Percentiles rank a stretch among this genome's conserved stretches.
Conservation (phyloP, 192 early-diverging fungal species). For the Allomyces macrogynus region DNA sequence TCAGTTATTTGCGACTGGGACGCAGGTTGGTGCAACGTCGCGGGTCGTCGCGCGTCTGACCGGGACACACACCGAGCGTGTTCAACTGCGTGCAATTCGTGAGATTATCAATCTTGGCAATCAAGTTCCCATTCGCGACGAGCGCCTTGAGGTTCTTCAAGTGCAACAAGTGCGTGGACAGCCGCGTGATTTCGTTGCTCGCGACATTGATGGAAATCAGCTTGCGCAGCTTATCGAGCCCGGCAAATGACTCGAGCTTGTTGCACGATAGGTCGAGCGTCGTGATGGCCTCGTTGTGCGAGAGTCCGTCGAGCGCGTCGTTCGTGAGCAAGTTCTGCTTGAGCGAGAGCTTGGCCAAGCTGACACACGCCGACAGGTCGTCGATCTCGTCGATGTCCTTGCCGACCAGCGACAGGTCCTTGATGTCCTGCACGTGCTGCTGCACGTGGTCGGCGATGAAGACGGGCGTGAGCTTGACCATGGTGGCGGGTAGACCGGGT, state of each 20-base stretch:
- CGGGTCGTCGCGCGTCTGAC: too few relatives aligned
- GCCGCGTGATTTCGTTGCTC: constrained; percentile 23
- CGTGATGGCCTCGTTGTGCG: constrained; percentile 30
- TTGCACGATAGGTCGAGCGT: constrained; percentile 46
- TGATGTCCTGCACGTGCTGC: constrained; percentile 23
- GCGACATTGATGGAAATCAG: constrained; percentile 28
- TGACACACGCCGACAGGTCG: constrained; percentile 40
- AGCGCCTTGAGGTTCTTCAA: constrained; percentile 50
- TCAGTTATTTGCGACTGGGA: too few relatives aligned
- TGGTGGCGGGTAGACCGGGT: not conserved
- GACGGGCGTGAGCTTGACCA: constrained; percentile 20
- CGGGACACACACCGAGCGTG: constrained; percentile 31
- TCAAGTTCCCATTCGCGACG: constrained; percentile 56
- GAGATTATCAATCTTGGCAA: constrained; percentile 42
- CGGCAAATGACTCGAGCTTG: constrained; percentile 29
- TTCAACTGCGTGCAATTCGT: constrained; percentile 32
- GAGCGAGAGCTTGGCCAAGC: constrained; percentile 39
- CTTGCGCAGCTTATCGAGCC: constrained; percentile 28
- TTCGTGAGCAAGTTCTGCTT: constrained; percentile 29
- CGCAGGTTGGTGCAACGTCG: too few relatives aligned
- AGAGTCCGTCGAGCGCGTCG: constrained; percentile 26
- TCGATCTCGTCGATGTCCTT: constrained; percentile 41
- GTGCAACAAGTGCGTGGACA: constrained; percentile 30
- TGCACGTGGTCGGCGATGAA: constrained; percentile 15
- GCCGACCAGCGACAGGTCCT: constrained; percentile 25